A percentile compares a stretch with the other conserved stretches of the same genome.
phyloP scores from a whole-genome alignment of 1,284 basidiomycete species.

The Cryptococcus amylolentus region DNA sequence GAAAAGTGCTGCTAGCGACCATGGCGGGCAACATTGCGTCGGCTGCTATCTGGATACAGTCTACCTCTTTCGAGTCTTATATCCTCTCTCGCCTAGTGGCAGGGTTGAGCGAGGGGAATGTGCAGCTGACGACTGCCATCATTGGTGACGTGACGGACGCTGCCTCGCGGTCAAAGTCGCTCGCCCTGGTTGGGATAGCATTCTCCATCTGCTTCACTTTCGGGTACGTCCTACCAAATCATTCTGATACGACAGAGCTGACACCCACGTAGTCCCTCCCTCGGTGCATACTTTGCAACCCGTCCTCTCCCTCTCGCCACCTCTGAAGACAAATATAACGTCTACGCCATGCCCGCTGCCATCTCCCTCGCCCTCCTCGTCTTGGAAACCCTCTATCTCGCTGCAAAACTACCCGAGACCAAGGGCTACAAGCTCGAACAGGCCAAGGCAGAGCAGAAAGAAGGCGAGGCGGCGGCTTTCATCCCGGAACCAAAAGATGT shows the following conservation, averaged over 20 bases:
- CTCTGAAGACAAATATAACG: conserved; percentile 59
- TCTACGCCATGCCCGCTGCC: conserved; percentile 79
- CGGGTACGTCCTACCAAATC: conserved; percentile 51
- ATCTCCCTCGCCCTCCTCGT: conserved; percentile 67
- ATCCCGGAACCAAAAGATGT: conserved; percentile 27
- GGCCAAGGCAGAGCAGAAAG: conserved; percentile 24
- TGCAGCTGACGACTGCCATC: conserved; percentile 62
- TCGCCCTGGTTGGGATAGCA: conserved; percentile 88
- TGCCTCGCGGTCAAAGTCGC: conserved; percentile 69
- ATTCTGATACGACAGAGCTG: background rate
- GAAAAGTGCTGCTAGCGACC: conserved; percentile 69
- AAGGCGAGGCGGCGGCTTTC: conserved; percentile 5
- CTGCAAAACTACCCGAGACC: conserved; percentile 64
- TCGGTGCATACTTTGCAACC: conserved; percentile 52
- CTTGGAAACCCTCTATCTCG: conserved; percentile 69
- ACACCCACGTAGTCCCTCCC: conserved; percentile 56
- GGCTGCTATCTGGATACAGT: conserved; percentile 79
- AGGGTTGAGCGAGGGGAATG: conserved; percentile 74
- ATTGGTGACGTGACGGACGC: conserved; percentile 80
- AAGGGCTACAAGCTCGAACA: conserved; percentile 21
- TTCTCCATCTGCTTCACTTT: conserved; percentile 82
- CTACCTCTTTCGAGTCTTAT: conserved; percentile 75
- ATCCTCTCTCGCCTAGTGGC: conserved; percentile 83
- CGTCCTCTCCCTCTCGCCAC: conserved; percentile 30
- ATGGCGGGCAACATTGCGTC: conserved; percentile 91